A percentile compares a stretch with the other conserved stretches of the same genome.
These are phyloP conservation scores for Sporothrix brasiliensis DNA, from an alignment of 2,329 filamentous ascomycete genomes.

Conservation along the genomic window DNA sequence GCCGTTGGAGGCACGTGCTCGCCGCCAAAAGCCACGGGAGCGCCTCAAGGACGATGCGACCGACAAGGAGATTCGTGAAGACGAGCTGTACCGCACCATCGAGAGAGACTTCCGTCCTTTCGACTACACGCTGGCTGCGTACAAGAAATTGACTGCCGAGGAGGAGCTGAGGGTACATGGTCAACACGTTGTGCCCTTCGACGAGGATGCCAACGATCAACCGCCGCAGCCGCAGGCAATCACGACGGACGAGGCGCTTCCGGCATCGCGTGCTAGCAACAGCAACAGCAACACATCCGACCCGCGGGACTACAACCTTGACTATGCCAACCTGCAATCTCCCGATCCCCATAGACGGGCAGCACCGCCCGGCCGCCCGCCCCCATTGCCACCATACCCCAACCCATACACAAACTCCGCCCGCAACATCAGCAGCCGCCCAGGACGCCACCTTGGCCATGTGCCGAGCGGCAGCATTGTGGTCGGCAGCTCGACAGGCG, in stretches of 20 bases:
- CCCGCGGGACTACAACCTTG: slow-evolving; percentile 6
- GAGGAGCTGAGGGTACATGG: slow-evolving; percentile 36
- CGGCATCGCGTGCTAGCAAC: slow-evolving; percentile 44
- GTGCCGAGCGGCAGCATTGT: slow-evolving; percentile 66
- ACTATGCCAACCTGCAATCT: slow-evolving; percentile 27
- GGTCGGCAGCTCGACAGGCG: slow-evolving; percentile 74
- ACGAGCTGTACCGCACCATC: slow-evolving; percentile 91
- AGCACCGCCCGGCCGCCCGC: slow-evolving; percentile 41
- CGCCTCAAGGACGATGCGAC: slow-evolving; percentile 92
- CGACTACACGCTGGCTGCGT: slow-evolving; percentile 85
- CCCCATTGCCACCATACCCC: slow-evolving; percentile 53
- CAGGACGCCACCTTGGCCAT: slow-evolving; percentile 40
- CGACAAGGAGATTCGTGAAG: slow-evolving; percentile 89
- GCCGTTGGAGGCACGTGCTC: slow-evolving; percentile 85
- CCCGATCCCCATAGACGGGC: slow-evolving; percentile 37
- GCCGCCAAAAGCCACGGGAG: slow-evolving; percentile 90
- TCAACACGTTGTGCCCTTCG: slow-evolving; percentile 30
- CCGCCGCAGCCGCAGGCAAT: slow-evolving; percentile 50
- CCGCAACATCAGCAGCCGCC: slow-evolving; percentile 33
- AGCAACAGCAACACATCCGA: slow-evolving; percentile 23
- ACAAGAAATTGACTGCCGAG: slow-evolving; percentile 58
- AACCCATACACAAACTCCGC: slow-evolving; percentile 48
- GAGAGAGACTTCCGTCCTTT: slow-evolving; percentile 93
- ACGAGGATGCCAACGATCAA: background rate
- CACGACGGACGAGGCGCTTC: slow-evolving; percentile 55